phyloP scores from a whole-genome alignment of 1,139 yeast species.

The Suhomyces ambrosiae region DNA sequence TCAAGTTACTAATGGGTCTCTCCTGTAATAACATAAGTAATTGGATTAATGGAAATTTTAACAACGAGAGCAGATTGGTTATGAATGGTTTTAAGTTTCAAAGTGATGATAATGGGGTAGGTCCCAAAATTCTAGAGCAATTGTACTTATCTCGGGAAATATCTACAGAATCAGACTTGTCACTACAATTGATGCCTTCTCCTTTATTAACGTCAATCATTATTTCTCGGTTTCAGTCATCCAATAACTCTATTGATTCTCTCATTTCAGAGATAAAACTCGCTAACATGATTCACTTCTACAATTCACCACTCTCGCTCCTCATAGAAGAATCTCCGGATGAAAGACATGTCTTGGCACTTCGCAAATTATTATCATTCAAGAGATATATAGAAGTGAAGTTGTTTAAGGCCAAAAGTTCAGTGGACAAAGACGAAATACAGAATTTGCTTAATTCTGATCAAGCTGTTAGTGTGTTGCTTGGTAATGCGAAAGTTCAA shows the following conservation, averaged over 20 bases:
- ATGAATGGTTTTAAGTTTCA: conserved; percentile 47
- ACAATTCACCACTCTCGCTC: conserved; percentile 64
- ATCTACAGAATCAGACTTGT: conserved; percentile 11
- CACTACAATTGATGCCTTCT: conserved; percentile 18
- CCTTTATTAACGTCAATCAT: conserved; percentile 38
- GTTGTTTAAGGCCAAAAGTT: conserved; percentile 9
- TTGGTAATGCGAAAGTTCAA: conserved; percentile 20
- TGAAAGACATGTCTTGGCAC: conserved; percentile 19
- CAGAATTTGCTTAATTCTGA: conserved; percentile 24
- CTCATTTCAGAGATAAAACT: conserved; percentile 57
- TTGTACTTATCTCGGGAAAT: conserved; percentile 31
- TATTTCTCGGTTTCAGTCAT: conserved; percentile 40
- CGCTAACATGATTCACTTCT: conserved; percentile 70
- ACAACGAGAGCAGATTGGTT: conserved; percentile 32
- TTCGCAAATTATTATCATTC: conserved; percentile 43
- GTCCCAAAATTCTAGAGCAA: conserved; percentile 39
- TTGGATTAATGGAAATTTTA: conserved; percentile 41
- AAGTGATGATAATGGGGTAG: conserved; percentile 45
- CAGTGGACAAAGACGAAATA: conserved; percentile 19
- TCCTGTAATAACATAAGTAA: conserved; percentile 47
- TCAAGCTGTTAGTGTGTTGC: conserved; percentile 20
- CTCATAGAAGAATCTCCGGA: conserved; percentile 19
- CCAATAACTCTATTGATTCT: conserved; percentile 54
- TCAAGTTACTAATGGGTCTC: conserved; percentile 55
- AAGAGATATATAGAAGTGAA: conserved; percentile 36